phyloP scores from a whole-genome alignment of 495 filamentous ascomycete genomes.

The Penicillium riverlandense region DNA sequence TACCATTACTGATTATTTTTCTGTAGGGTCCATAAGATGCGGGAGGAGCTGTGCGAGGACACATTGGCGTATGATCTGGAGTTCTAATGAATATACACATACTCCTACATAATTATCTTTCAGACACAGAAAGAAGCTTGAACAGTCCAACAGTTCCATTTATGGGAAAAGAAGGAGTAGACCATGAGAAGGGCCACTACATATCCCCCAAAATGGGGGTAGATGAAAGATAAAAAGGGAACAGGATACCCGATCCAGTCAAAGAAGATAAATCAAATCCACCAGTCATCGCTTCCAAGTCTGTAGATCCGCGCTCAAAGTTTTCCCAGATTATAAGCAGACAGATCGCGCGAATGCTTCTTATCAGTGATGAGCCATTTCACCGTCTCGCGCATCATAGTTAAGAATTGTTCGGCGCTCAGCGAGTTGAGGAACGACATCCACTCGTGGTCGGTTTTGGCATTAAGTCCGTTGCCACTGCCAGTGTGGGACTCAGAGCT shows the following conservation, averaged over 20 bases:
- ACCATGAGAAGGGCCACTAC: slow-evolving; percentile 2
- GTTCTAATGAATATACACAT: slow-evolving; percentile 14
- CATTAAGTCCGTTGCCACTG: background rate
- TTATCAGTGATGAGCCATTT: slow-evolving; percentile 33
- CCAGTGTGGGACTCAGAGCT: background rate
- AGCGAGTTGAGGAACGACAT: slow-evolving; percentile 30
- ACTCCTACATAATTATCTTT: too few species aligned
- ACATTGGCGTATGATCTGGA: slow-evolving; percentile 40
- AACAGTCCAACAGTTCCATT: background rate
- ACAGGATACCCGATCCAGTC: slow-evolving; percentile 9
- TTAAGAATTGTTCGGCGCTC: slow-evolving; percentile 29
- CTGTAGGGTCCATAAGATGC: slow-evolving; percentile 30
- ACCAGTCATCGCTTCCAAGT: slow-evolving; percentile 6
- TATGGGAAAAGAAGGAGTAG: background rate
- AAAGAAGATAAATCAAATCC: slow-evolving; percentile 6
- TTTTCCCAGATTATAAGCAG: slow-evolving; percentile 10
- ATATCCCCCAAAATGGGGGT: background rate
- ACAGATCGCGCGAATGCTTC: slow-evolving; percentile 29
- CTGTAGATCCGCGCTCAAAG: slow-evolving; percentile 3
- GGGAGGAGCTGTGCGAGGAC: slow-evolving; percentile 38
- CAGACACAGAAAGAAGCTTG: background rate
- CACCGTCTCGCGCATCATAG: slow-evolving; percentile 24
- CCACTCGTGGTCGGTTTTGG: slow-evolving; percentile 18
- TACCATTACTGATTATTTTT: background rate
- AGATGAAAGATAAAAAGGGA: slow-evolving; percentile 4